A percentile compares a stretch with the other conserved stretches of the same genome.
These are phyloP conservation scores for Talaromyces sp. DNA, from an alignment of 2,329 filamentous ascomycete species.

Conservation along the genomic window DNA sequence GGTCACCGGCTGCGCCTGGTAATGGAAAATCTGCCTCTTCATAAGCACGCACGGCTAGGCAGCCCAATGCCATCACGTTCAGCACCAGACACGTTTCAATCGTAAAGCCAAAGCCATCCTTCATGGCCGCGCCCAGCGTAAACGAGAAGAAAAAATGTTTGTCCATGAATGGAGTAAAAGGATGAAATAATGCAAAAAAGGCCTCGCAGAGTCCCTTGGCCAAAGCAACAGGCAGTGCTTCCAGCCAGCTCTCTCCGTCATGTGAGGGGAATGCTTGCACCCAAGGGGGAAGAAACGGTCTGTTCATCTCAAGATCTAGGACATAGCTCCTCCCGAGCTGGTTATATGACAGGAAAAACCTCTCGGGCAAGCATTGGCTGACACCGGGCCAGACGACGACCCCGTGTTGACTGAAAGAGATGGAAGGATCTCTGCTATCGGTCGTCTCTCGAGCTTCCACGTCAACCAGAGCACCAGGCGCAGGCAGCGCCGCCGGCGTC, in stretches of 20 bases:
- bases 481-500: constrained; percentile 25
- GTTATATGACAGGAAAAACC: constrained; percentile 32
- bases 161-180: constrained; percentile 49
- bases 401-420: constrained; percentile 49
- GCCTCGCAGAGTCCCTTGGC: constrained; percentile 49
- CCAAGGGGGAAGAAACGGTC: constrained; percentile 40
- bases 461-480: constrained; percentile 21
- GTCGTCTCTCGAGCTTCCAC: constrained; percentile 22
- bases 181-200: constrained; percentile 52
- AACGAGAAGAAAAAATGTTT: constrained; percentile 48
- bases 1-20: constrained; percentile 29
- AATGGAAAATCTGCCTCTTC: constrained; percentile 46
- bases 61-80: constrained; percentile 48
- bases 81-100: constrained; percentile 50
- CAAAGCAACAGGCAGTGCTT: constrained; percentile 42
- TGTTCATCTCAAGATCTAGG: constrained; percentile 44
- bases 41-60: constrained; percentile 45
- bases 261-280: constrained; percentile 29
- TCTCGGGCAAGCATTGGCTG: constrained; percentile 37
- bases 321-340: constrained; percentile 45
- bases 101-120: constrained; percentile 47
- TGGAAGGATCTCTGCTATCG: constrained; percentile 31
- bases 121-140: constrained; percentile 45
- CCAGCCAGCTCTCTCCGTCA: constrained; percentile 39
- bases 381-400: constrained; percentile 47